Evolutionary conservation across 2,329 filamentous ascomycete species (phyloP).

Genomic region (Fusarium agapanthi): DNA sequence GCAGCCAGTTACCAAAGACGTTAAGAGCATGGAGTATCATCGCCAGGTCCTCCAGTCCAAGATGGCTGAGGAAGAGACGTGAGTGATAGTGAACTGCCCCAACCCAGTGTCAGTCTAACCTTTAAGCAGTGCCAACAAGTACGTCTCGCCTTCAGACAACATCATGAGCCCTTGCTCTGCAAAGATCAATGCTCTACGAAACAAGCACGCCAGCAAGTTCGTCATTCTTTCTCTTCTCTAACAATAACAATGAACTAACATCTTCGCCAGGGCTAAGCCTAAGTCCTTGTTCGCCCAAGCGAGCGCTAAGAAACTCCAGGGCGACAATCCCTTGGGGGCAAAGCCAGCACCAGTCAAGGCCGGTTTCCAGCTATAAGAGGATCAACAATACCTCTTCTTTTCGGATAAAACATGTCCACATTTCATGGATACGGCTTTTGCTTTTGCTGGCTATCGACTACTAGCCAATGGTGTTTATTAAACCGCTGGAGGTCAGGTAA

Average conservation of each 20-base stretch:
- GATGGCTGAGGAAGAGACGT: constrained; percentile 71
- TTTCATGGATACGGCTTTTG: constrained; percentile 17
- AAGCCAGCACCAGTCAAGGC: constrained; percentile 46
- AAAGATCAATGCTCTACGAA: constrained; percentile 83
- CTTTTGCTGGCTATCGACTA: constrained; percentile 19
- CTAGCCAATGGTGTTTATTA: constrained; percentile 16
- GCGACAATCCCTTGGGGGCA: constrained; percentile 54
- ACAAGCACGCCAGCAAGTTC: constrained; percentile 82
- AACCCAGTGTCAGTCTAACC: constrained; percentile 9
- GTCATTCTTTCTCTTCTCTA: constrained; percentile 42
- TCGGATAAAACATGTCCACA: constrained; percentile 15
- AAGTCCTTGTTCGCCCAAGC: constrained; percentile 74
- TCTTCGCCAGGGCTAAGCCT: constrained; percentile 64
- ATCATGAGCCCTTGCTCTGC: constrained; percentile 88
- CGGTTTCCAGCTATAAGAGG: constrained; percentile 30
- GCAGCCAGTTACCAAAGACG: constrained; percentile 52
- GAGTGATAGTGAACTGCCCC: constrained; percentile 42
- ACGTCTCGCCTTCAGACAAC: constrained; percentile 85
- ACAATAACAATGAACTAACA: constrained; percentile 28
- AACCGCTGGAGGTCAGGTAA: constrained; percentile 30
- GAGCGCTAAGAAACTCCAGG: constrained; percentile 68
- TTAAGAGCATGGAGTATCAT: constrained; percentile 80
- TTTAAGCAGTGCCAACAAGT: constrained; percentile 57
- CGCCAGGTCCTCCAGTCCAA: constrained; percentile 78
- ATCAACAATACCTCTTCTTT: constrained; percentile 7